These are phyloP conservation scores for Pseudogymnoascus sp. DNA, from an alignment of 2,329 filamentous ascomycete genomes.

Conservation along the genomic window DNA sequence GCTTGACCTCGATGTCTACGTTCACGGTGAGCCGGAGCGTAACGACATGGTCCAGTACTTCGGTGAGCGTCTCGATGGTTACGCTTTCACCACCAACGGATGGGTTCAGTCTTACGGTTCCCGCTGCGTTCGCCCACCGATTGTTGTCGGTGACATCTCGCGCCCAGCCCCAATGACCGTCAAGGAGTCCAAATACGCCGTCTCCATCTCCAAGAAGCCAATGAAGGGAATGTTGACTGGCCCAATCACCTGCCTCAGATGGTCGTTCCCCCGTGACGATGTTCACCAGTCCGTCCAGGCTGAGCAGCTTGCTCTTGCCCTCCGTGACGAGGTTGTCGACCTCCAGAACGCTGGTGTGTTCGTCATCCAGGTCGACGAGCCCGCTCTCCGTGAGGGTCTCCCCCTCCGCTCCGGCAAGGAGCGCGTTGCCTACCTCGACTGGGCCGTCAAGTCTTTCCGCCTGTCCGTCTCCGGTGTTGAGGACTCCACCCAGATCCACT, in stretches of 20 bases:
- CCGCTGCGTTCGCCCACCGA: constrained; percentile 94
- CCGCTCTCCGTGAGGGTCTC: constrained; percentile 97
- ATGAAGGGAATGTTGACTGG: constrained; percentile 99
- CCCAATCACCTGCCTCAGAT: constrained; percentile 95
- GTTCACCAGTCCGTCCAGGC: constrained; percentile 98
- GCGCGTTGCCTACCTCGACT: constrained; percentile 92
- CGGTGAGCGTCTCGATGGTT: constrained; percentile 91
- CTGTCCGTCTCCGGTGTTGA: constrained; percentile 87
- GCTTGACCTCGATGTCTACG: constrained; percentile 91
- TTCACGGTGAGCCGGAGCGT: constrained; percentile 98
- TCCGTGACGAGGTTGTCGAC: constrained; percentile 96
- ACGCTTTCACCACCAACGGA: constrained; percentile 97
- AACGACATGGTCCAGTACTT: constrained; percentile 99
- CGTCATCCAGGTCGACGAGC: constrained; percentile 99
- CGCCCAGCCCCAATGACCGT: constrained; percentile 96
- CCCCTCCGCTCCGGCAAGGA: constrained; percentile 89
- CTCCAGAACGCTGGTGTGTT: constrained; percentile 93
- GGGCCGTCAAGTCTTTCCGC: constrained; percentile 97
- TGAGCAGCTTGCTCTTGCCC: constrained; percentile 94
- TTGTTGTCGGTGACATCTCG: constrained; percentile 97
- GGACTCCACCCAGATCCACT: constrained; percentile 98
- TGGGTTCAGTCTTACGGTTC: constrained; percentile 99
- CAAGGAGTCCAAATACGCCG: constrained; percentile 99
- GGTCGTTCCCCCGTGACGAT: constrained; percentile 99
- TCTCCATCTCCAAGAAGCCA: constrained; percentile 91